Conservation (phyloP, 768 basidiomycete species). For the Boletellus sp. region DNA sequence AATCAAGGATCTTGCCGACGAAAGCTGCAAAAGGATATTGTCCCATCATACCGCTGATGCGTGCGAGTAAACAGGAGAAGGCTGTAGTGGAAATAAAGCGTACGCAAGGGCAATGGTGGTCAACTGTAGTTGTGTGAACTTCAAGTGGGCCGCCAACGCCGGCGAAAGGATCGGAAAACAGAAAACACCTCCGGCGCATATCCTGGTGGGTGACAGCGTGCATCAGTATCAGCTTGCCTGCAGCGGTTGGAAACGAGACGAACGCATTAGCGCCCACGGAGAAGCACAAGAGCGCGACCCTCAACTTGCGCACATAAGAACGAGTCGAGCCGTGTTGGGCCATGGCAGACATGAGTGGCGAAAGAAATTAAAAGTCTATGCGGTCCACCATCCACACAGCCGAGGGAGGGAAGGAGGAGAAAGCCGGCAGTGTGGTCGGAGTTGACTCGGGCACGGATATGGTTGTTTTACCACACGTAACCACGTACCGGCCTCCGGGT, state of each 20-base stretch:
- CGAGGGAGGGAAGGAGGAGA: too few species aligned
- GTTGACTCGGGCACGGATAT: too few species aligned
- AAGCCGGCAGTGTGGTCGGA: too few species aligned
- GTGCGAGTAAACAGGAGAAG: background rate
- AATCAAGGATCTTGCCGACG: slow-evolving; percentile 66
- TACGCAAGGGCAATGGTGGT: slow-evolving; percentile 78
- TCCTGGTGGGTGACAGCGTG: slow-evolving; percentile 33
- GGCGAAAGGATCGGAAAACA: slow-evolving; percentile 75
- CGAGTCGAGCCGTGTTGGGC: slow-evolving; percentile 2
- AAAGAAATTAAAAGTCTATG: background rate
- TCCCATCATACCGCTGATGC: slow-evolving; percentile 68
- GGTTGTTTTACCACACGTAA: too few species aligned
- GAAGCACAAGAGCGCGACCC: slow-evolving; percentile 39
- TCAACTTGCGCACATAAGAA: slow-evolving; percentile 19
- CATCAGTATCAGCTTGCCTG: background rate
- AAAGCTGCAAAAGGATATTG: slow-evolving; percentile 75
- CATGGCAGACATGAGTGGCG: slow-evolving; percentile 11
- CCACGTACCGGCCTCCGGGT: too few species aligned
- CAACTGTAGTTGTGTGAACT: slow-evolving; percentile 71
- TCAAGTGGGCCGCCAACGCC: slow-evolving; percentile 51
- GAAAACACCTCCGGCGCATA: slow-evolving; percentile 77
- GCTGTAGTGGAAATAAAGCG: slow-evolving; percentile 36
- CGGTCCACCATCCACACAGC: background rate
- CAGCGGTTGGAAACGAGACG: slow-evolving; percentile 24
- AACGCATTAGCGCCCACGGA: slow-evolving; percentile 66